Evolutionary conservation across 345 rosid genomes (phyloP).

Genomic region (Hypericum androsaemum): DNA sequence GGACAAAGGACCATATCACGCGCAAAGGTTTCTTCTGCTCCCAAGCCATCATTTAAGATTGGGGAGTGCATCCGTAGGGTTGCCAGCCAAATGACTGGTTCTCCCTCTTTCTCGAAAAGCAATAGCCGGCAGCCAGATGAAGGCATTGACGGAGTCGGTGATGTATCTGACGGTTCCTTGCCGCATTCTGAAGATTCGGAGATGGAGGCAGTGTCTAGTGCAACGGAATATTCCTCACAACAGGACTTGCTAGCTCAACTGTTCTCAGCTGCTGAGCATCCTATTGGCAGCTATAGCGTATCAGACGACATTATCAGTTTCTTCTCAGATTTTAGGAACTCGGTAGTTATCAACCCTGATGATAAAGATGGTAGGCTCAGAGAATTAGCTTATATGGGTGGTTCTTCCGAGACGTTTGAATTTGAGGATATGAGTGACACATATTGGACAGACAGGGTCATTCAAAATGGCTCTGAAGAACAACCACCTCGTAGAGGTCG

Average conservation of each 20-base stretch:
- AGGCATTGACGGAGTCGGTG: conserved; percentile 20
- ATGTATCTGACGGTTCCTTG: conserved; percentile 26
- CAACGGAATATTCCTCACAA: conserved; percentile 39
- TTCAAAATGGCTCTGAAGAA: conserved; percentile 2
- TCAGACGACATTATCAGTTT: background rate
- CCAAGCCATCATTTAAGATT: conserved; percentile 77
- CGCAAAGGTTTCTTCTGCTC: conserved; percentile 43
- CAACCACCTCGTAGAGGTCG: background rate
- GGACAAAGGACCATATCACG: conserved; percentile 52
- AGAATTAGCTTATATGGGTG: background rate
- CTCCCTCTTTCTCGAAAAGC: conserved; percentile 50
- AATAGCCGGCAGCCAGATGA: conserved; percentile 32
- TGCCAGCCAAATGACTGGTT: conserved; percentile 85
- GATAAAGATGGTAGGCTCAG: background rate
- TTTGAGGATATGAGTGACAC: conserved; percentile 2
- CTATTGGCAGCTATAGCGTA: background rate
- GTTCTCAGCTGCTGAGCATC: background rate
- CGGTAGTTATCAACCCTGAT: background rate
- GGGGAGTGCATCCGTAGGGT: conserved; percentile 88
- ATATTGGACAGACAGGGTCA: conserved; percentile 1
- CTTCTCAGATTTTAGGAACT: conserved; percentile 1
- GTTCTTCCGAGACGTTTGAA: background rate
- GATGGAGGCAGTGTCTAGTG: conserved; percentile 18
- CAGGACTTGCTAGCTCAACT: background rate
- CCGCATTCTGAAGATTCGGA: conserved; percentile 32